Evolutionary conservation across 441 rosid genomes (phyloP).

Genomic region (Arabidopsis hybrid): DNA sequence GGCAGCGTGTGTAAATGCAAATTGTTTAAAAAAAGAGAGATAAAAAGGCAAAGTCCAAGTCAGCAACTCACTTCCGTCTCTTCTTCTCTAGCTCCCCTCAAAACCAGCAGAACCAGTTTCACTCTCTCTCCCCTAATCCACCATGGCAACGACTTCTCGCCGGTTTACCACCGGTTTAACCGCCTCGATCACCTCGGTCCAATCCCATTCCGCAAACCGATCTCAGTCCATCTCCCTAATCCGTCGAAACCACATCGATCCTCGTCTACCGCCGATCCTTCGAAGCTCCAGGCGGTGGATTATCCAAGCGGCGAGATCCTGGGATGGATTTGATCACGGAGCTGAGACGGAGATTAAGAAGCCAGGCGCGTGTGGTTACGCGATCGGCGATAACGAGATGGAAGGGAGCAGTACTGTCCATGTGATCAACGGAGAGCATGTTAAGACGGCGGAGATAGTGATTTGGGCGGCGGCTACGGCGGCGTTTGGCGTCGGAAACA

Average conservation of each 20-base stretch:
- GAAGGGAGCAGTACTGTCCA: constrained; percentile 38
- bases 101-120: neutral
- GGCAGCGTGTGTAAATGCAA: constrained; percentile 4
- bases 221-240: constrained; percentile 31
- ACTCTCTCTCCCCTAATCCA: neutral
- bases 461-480: constrained; percentile 74
- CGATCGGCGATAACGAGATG: constrained; percentile 36
- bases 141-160: constrained; percentile 64
- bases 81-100: neutral
- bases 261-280: constrained; percentile 41
- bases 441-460: constrained; percentile 56
- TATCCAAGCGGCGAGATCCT: constrained; percentile 43
- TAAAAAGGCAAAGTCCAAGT: neutral
- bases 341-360: constrained; percentile 30
- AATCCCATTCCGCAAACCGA: constrained; percentile 34
- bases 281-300: constrained; percentile 30
- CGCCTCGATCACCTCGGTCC: constrained; percentile 29
- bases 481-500: constrained; percentile 84
- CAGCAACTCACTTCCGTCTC: constrained; percentile 27
- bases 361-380: constrained; percentile 50
- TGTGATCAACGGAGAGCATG: constrained; percentile 45
- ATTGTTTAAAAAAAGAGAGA: neutral
- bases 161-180: constrained; percentile 52
- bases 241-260: constrained; percentile 40
- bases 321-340: constrained; percentile 47